Evolutionary conservation across 2,329 filamentous ascomycete genomes (phyloP), one percentile per base, ranked within the genome.

Genomic region (Exophiala alcalophila): DNA sequence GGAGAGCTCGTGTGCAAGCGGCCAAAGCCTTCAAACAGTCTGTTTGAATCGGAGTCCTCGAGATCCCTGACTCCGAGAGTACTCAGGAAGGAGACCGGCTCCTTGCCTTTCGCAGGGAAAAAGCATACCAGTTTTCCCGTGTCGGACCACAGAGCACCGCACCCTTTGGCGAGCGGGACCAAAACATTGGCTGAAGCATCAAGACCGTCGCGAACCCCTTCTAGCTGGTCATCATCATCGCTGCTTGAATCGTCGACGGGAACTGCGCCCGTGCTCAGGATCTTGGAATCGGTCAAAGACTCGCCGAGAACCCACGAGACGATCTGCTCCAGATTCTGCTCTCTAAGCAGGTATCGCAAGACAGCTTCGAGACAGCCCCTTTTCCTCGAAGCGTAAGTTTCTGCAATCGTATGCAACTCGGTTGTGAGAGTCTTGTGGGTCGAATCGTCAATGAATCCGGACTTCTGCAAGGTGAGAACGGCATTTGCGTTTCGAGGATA

Each of bases 201-300:
- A 6, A 54, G 30, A 18, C 45, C 42, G 16, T 62, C 23, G 55
- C 49, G 35, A 40, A 54, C 37, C 51, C 57, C 42, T 4, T 52
- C 50, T 19, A 55, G 25, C 29, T 59, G 57, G 44, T 68, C 65
- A 44, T 90, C 86, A 52, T 90, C 86, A 47, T 87, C 84, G 50
- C 88, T 84, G 56, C 86, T 94, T 3, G 88, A 96, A 53, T 86
- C 91, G 52, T 92, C 87, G 44, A 86, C 84, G 20, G 65, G 69
- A 25, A 71, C 41, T 35, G 68, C 61, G 42, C 66, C 51, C 10
- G 68, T 62, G 30, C 66, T 65, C 49, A 72, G 67, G 39, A 70
- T 52, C 48, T 66, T 62, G 52, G 68, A 56, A 40, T 65, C 63
- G 40, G 78, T 78, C 5, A 80, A 63, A 52, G 85, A 81, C 52